Percentiles rank a stretch among this genome's conserved stretches.
phyloP scores from a whole-genome alignment of 1,284 basidiomycete genomes.

The Entoloma clypeatum region DNA sequence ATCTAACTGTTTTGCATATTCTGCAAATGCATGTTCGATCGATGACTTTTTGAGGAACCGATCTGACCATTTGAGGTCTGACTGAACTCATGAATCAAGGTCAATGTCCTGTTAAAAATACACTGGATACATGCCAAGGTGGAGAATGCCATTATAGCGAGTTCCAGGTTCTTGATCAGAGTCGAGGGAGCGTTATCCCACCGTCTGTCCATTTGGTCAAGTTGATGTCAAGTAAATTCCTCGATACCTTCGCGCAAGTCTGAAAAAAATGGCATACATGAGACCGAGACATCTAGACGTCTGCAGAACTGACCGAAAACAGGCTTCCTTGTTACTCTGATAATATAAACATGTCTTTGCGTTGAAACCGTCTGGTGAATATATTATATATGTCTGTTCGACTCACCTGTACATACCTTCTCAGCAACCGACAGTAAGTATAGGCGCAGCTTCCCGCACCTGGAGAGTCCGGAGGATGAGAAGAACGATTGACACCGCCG shows the following conservation, averaged over 20 bases:
- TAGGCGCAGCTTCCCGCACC: conserved; percentile 27
- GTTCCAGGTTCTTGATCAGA: conserved; percentile 40
- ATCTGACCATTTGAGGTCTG: conserved; percentile 38
- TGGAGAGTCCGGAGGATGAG: conserved; percentile 45
- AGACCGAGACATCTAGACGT: background rate
- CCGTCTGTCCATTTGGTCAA: conserved; percentile 44
- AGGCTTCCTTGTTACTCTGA: conserved; percentile 38
- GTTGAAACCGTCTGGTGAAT: background rate
- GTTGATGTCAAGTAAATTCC: conserved; percentile 42
- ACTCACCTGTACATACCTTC: conserved; percentile 20
- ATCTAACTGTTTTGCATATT: conserved; percentile 34
- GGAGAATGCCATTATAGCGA: conserved; percentile 31
- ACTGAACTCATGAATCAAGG: conserved; percentile 37
- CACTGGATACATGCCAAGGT: background rate
- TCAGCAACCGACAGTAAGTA: background rate
- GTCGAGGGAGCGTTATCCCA: conserved; percentile 42
- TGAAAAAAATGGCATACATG: conserved; percentile 6
- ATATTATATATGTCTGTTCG: background rate
- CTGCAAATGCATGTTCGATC: conserved; percentile 36
- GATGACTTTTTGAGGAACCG: conserved; percentile 38
- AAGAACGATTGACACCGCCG: conserved; percentile 38
- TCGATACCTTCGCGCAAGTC: conserved; percentile 42
- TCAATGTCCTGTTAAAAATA: conserved; percentile 27
- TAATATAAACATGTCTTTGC: conserved; percentile 10
- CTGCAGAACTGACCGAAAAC: conserved; percentile 25